Percentiles rank a stretch among this genome's conserved stretches.
phyloP scores from a whole-genome alignment of 306 rosid genomes.

The Pyrus bretschneideri region DNA sequence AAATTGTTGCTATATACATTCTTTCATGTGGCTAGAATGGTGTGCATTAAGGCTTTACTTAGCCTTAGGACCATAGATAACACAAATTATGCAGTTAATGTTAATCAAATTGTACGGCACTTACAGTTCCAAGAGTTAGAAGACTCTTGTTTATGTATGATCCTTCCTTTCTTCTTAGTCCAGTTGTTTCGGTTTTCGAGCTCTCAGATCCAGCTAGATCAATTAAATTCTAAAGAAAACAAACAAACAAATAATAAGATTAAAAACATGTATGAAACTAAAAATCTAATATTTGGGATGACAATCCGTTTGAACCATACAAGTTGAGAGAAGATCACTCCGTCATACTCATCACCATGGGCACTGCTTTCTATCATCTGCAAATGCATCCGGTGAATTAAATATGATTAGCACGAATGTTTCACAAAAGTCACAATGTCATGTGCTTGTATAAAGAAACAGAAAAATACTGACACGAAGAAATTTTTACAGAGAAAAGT shows the following conservation, averaged over 20 bases:
- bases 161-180: conserved; percentile 96
- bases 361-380: conserved; percentile 99
- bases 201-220: conserved; percentile 99
- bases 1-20: neutral
- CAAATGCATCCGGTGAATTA: conserved; percentile 27
- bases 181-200: conserved; percentile 98
- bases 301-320: conserved; percentile 43
- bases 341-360: conserved; percentile 95
- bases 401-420: neutral
- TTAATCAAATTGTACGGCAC: conserved; percentile 25
- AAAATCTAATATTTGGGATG: conserved; percentile 1
- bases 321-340: conserved; percentile 98
- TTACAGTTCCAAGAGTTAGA: conserved; percentile 96
- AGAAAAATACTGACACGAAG: neutral
- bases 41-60: neutral
- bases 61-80: neutral
- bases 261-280: neutral
- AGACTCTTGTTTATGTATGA: conserved; percentile 98
- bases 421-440: neutral
- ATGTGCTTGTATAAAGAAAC: neutral
- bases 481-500: neutral
- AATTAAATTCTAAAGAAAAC: conserved; percentile 65
- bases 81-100: neutral
- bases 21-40: neutral
- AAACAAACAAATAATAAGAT: conserved; percentile 8